Evolutionary conservation across 352 stramenopile species (phyloP).

Genomic region (Phytopythium ostracodes): DNA sequence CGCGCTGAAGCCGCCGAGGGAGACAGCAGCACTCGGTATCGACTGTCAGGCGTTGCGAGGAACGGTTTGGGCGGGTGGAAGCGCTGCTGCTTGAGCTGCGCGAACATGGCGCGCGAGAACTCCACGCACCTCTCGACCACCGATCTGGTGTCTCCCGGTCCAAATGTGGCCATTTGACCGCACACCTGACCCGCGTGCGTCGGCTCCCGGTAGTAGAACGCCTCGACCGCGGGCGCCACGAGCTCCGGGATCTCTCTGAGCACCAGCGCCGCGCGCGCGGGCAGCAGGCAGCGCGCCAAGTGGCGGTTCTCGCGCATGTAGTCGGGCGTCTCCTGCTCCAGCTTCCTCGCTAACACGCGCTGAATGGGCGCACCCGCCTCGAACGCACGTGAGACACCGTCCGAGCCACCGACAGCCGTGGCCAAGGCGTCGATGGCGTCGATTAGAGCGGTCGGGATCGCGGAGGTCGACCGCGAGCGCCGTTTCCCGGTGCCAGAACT

Average conservation of each 20-base stretch:
- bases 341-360: conserved; percentile 29
- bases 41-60: conserved; percentile 2
- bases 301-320: conserved; percentile 54
- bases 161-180: conserved; percentile 50
- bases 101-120: conserved; percentile 82
- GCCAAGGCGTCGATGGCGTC: background rate
- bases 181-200: conserved; percentile 43
- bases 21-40: conserved; percentile 2
- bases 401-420: background rate
- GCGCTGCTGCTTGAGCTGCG: conserved; percentile 75
- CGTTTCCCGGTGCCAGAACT: background rate
- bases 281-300: conserved; percentile 42
- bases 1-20: conserved; percentile 3
- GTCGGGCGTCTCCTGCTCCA: conserved; percentile 24
- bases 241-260: conserved; percentile 22
- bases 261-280: conserved; percentile 26
- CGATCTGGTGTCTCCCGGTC: conserved; percentile 7
- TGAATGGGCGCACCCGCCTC: conserved; percentile 37
- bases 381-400: background rate
- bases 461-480: conserved; percentile 8
- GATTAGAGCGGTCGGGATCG: background rate
- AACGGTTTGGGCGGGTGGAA: conserved; percentile 70
- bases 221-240: conserved; percentile 47
- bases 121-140: conserved; percentile 34
- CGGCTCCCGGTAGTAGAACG: conserved; percentile 75